A percentile compares a stretch with the other conserved stretches of the same genome.
phyloP scores from a whole-genome alignment of 371 early-diverging fungal genomes.

The Mucor circinelloides region DNA sequence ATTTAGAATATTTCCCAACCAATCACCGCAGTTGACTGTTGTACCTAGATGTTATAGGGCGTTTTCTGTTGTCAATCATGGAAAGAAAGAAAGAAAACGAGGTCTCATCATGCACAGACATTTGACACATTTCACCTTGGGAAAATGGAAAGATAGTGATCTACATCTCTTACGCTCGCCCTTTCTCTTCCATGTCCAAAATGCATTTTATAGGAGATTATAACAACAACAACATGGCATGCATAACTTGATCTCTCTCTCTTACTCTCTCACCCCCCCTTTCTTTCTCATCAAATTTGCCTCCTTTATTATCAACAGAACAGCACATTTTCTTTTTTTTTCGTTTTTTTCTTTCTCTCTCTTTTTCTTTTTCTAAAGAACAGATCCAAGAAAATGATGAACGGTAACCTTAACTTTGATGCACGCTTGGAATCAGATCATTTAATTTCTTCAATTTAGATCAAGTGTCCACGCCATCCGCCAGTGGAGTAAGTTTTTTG shows the following conservation, averaged over 20 bases:
- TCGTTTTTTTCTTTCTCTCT: neutral
- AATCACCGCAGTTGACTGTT: neutral
- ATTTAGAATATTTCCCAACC: conserved; percentile 4
- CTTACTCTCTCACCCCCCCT: neutral
- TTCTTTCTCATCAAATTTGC: neutral
- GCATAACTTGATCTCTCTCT: neutral
- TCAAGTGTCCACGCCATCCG: conserved; percentile 1
- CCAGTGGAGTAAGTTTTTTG: conserved; percentile 6
- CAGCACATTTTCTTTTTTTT: neutral
- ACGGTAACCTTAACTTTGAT: neutral
- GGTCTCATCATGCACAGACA: neutral
- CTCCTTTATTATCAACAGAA: neutral
- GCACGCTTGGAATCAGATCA: neutral
- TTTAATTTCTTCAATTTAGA: neutral
- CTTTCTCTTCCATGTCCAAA: neutral
- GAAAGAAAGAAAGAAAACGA: neutral
- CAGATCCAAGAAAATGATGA: neutral
- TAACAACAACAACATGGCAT: neutral
- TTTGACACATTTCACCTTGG: neutral
- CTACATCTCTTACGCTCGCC: neutral
- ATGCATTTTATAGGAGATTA: neutral
- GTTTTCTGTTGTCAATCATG: conserved; percentile 7
- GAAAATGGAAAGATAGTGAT: neutral
- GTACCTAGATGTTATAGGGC: neutral
- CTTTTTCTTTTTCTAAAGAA: neutral